These are phyloP conservation scores for Raddia guianensis DNA, from an alignment of 176 grass and related monocot genomes.

Conservation along the genomic window DNA sequence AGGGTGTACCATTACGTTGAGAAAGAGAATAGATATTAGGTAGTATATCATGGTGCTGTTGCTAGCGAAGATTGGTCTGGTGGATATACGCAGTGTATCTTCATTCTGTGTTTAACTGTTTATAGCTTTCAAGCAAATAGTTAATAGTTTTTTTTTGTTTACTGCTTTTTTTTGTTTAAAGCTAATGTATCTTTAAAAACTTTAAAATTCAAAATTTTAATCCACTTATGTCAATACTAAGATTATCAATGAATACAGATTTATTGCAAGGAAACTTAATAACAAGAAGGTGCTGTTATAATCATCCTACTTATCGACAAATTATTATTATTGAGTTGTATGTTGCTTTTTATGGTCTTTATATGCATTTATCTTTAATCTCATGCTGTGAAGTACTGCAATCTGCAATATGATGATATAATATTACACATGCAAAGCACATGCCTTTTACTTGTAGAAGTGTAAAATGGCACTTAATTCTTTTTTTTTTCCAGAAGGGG, in stretches of 20 bases:
- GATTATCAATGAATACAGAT: not conserved
- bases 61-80: not conserved
- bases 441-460: not conserved
- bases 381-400: not conserved
- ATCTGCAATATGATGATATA: not conserved
- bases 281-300: not conserved
- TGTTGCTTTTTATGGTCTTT: not conserved
- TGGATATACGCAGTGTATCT: constrained; percentile 1
- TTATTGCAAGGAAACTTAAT: not conserved
- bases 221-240: not conserved
- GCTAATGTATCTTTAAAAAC: not conserved
- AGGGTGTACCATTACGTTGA: not conserved
- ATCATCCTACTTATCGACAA: not conserved
- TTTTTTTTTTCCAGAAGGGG: too few species aligned
- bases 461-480: constrained; percentile 5
- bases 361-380: not conserved
- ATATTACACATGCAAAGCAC: not conserved
- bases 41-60: not conserved
- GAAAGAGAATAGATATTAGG: not conserved
- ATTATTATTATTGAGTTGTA: not conserved
- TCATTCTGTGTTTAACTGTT: not conserved
- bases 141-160: not conserved
- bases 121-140: not conserved
- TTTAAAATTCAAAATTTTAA: not conserved
- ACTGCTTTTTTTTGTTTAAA: not conserved